A percentile compares a stretch with the other conserved stretches of the same genome.
phyloP scores from a whole-genome alignment of 176 grass and related monocot genomes.

The Lolium rigidum region DNA sequence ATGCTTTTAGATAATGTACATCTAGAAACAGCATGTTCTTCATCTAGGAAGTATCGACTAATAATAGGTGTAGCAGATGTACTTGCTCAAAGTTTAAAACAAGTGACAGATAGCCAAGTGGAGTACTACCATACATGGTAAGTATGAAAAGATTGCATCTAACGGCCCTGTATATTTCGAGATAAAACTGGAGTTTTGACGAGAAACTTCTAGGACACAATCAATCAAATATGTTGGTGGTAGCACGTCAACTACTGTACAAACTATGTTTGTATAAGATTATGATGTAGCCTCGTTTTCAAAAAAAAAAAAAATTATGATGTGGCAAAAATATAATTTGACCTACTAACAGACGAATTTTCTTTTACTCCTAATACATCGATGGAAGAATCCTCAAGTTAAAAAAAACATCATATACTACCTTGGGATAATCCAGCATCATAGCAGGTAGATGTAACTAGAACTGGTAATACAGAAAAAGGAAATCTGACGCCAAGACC shows the following conservation, averaged over 20 bases:
- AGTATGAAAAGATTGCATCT: too few species aligned
- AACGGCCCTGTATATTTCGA: too few species aligned
- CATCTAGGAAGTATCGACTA: neutral
- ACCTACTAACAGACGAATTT: too few species aligned
- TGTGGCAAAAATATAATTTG: too few species aligned
- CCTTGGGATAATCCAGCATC: slow-evolving; percentile 5
- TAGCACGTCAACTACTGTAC: too few species aligned
- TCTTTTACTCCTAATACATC: neutral
- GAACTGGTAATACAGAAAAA: neutral
- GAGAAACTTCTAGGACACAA: too few species aligned
- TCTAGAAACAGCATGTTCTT: neutral
- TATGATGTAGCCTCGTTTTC: too few species aligned
- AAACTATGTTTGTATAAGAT: too few species aligned
- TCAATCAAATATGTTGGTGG: too few species aligned
- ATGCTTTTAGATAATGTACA: neutral
- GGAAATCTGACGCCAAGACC: neutral
- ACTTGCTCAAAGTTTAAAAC: slow-evolving; percentile 5
- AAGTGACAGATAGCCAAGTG: neutral
- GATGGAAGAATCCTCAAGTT: slow-evolving; percentile 3
- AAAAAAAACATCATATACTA: neutral
- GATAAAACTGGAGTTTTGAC: too few species aligned
- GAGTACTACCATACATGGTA: too few species aligned
- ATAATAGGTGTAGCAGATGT: neutral
- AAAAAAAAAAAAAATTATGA: too few species aligned
- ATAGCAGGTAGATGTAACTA: neutral